Evolutionary conservation across 2,329 filamentous ascomycete genomes (phyloP).

Genomic region (Pseudogymnoascus sp.): DNA sequence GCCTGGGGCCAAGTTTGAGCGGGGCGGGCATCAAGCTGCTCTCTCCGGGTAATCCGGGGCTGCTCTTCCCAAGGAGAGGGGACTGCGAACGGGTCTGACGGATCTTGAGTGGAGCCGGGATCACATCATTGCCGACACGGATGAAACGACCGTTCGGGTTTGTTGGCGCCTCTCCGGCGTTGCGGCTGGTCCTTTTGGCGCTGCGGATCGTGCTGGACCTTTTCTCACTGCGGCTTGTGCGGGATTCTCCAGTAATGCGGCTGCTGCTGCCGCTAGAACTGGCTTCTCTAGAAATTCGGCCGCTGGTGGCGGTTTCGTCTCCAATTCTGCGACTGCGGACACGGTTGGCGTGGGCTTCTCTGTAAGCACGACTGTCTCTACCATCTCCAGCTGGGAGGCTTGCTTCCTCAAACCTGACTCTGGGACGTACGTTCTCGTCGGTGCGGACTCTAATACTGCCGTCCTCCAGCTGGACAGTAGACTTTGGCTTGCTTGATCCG

Average conservation of each 20-base stretch:
- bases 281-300: background rate
- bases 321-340: too few relatives aligned
- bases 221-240: background rate
- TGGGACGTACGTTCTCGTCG: background rate
- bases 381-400: background rate
- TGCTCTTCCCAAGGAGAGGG: background rate
- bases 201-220: background rate
- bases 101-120: background rate
- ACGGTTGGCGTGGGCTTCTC: too few relatives aligned
- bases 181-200: background rate
- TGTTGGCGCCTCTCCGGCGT: too few relatives aligned
- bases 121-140: background rate
- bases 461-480: background rate
- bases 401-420: background rate
- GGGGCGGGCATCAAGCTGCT: background rate
- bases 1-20: background rate
- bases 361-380: too few relatives aligned
- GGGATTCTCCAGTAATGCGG: background rate
- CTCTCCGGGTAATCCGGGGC: background rate
- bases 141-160: background rate
- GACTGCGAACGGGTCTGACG: background rate
- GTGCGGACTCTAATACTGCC: background rate
- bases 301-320: background rate
- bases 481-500: background rate
- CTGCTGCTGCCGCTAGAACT: too few relatives aligned